Conservation (phyloP, 2,329 filamentous ascomycete genomes). For the Ampelomyces quisqualis region DNA sequence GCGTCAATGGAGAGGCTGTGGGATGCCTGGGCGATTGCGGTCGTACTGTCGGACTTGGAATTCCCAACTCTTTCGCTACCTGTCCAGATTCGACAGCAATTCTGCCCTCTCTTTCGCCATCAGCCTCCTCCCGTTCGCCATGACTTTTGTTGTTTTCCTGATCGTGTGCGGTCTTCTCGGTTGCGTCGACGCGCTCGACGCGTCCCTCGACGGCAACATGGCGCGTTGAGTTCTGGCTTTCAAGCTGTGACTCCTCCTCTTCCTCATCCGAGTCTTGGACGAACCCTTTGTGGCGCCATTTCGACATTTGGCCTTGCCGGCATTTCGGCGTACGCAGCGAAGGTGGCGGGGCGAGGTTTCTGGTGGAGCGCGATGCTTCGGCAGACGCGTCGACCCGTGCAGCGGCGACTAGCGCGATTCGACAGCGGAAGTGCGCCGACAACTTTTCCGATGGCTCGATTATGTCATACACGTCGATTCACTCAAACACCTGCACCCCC, state of each 20-base stretch:
- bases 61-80: background rate
- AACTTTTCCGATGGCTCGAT: constrained; percentile 18
- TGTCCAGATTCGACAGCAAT: too few relatives aligned
- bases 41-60: constrained; percentile 2
- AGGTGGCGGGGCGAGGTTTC: constrained; percentile 18
- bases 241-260: constrained; percentile 39
- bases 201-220: constrained; percentile 15
- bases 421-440: constrained; percentile 10
- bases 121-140: background rate
- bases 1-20: constrained; percentile 25
- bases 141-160: background rate
- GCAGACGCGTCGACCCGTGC: constrained; percentile 27
- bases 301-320: constrained; percentile 48
- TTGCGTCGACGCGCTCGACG: constrained; percentile 21
- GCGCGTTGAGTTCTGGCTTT: constrained; percentile 22
- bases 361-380: constrained; percentile 9
- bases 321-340: constrained; percentile 34
- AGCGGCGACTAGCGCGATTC: constrained; percentile 19
- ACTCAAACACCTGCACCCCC: background rate
- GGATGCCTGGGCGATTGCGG: constrained; percentile 14
- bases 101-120: too few relatives aligned
- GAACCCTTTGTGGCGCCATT: constrained; percentile 52
- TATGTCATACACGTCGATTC: constrained; percentile 18
- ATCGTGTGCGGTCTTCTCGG: background rate
- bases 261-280: constrained; percentile 56